Percentiles rank a stretch among this genome's conserved stretches.
Evolutionary conservation across 805 yeast species (phyloP).

Genomic region (Yarrowia yakushimensis): DNA sequence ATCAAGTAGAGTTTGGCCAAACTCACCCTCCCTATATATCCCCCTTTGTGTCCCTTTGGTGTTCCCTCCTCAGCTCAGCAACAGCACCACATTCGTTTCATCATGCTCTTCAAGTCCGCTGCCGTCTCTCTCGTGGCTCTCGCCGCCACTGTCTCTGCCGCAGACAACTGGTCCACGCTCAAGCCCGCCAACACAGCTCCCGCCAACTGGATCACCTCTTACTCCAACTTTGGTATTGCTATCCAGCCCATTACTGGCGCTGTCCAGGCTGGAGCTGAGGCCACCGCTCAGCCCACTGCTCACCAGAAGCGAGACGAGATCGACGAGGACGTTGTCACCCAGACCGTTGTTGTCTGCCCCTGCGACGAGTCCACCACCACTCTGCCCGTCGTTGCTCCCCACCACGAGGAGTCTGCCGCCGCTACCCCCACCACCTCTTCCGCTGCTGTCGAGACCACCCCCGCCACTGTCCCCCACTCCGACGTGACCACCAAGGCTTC

Average conservation of each 20-base stretch:
- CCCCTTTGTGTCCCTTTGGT: not conserved
- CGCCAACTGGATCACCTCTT: slow-evolving; percentile 2
- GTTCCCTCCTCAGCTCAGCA: not conserved
- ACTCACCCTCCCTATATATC: slow-evolving; percentile 1
- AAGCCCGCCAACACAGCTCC: slow-evolving; percentile 17
- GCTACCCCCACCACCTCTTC: not conserved
- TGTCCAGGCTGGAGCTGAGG: slow-evolving; percentile 19
- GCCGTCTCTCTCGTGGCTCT: slow-evolving; percentile 13
- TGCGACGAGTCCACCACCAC: slow-evolving; percentile 22
- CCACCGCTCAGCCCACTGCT: slow-evolving; percentile 9
- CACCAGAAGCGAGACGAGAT: slow-evolving; percentile 16
- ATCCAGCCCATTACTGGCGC: slow-evolving; percentile 21
- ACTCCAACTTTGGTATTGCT: slow-evolving; percentile 21
- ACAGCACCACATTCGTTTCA: slow-evolving; percentile 13
- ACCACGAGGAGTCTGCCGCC: not conserved
- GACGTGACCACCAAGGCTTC: slow-evolving; percentile 21
- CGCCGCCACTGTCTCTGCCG: slow-evolving; percentile 14
- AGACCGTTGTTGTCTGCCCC: slow-evolving; percentile 21
- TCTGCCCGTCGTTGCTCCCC: slow-evolving; percentile 12
- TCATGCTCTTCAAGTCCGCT: slow-evolving; percentile 12
- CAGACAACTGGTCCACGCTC: slow-evolving; percentile 21
- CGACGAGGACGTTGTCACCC: slow-evolving; percentile 18
- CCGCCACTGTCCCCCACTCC: slow-evolving; percentile 16
- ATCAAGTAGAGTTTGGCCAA: not conserved
- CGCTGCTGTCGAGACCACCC: slow-evolving; percentile 18